A percentile compares a stretch with the other conserved stretches of the same genome.
These are phyloP conservation scores for Plantago coronopus DNA, from an alignment of 305 asterid species.

Conservation along the genomic window DNA sequence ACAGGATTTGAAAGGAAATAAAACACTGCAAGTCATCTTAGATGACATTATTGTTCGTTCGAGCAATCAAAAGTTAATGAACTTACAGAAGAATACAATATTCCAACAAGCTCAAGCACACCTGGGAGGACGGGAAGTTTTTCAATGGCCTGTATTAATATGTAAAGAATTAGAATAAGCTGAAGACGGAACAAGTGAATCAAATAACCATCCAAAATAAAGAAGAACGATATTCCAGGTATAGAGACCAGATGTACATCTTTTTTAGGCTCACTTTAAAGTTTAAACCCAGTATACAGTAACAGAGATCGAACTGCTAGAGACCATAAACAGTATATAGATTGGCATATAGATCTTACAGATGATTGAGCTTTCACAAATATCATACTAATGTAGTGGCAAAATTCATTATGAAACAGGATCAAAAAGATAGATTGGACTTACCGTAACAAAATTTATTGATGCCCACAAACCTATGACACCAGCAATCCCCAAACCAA, in stretches of 20 bases:
- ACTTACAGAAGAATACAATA: constrained; percentile 78
- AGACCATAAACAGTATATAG: not conserved
- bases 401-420: not conserved
- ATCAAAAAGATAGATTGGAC: constrained; percentile 15
- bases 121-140: constrained; percentile 70
- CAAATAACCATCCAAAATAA: not conserved
- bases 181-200: not conserved
- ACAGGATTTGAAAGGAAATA: not conserved
- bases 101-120: constrained; percentile 67
- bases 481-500: constrained; percentile 86
- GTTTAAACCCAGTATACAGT: too few species aligned
- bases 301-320: not conserved
- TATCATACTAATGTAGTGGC: not conserved
- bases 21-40: not conserved
- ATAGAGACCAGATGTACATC: too few species aligned
- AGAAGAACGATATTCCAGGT: constrained; percentile 3
- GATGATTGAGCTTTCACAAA: not conserved
- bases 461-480: constrained; percentile 74
- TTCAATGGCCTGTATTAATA: constrained; percentile 59
- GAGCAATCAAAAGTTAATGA: not conserved
- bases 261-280: too few species aligned
- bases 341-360: not conserved
- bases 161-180: constrained; percentile 12
- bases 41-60: not conserved
- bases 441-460: constrained; percentile 64